Base-by-base conservation (phyloP, 805 yeast species). In the Ogataea methanolica region DNA sequence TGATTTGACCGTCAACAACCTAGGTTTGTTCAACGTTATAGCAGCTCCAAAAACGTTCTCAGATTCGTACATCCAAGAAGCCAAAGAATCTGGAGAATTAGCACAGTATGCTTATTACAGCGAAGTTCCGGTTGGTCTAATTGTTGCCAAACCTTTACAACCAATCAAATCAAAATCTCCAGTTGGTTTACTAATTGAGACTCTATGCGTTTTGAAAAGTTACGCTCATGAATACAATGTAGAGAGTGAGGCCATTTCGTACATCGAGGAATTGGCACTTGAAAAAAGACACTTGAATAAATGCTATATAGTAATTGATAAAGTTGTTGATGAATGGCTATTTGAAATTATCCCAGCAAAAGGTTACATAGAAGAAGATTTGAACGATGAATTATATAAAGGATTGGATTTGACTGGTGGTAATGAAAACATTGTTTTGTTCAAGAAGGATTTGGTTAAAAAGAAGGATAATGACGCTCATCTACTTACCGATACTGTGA, bases 41-140 rank as follows among this genome's bases (percentile, higher is more conserved):
- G 78, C 82, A 50, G 66, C 82, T n/a, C 85, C 87, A 4, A 68
- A 75, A 0, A 47, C 60, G 2, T 84, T 79, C 56, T 59, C 79
- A 0, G 78, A 76, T 1, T 53, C 66, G 2, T 83, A 83, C 75
- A 81, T 82, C 52, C 55, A 70, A 31, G 74, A 74, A 21, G 68
- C 79, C 14, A 62, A 74, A 23, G 68, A 72, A 2, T 58, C 71
- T 1, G 80, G 72, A 22, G 82, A 80, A 29, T 67, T 84, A 33
- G 74, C 75, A 33, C 75, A 82, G 58, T 67, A 82, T 34, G 77
- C 70, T 0, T 86, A 73, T 66, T 85, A 74, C 64, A 77, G 84
- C 42, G 96, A 85, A 58, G 77, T 86, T 6, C 89, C 96, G 7
- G 92, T 89, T 4, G 96, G 94, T 15, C 84, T 82, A 4, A 68